Evolutionary conservation across 2,329 filamentous ascomycete genomes (phyloP).

Genomic region (Chrysosporium keratinophilum): DNA sequence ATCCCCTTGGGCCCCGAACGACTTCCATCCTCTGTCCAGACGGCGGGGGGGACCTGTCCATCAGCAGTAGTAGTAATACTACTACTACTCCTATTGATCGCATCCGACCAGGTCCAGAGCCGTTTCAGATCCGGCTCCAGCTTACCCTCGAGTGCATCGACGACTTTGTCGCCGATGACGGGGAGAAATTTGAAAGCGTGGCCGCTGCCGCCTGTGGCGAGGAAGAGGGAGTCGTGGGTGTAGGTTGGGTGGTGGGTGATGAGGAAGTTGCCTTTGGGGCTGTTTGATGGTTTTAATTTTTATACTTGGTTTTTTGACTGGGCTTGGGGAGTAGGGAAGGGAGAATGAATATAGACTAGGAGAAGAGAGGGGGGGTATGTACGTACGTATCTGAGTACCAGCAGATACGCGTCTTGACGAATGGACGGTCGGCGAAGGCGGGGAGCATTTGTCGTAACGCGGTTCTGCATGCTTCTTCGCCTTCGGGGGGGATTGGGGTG

Average conservation of each 20-base stretch:
- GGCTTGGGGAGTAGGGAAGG: too few relatives aligned
- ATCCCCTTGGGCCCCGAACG: constrained; percentile 29
- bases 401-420: constrained; percentile 54
- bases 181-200: constrained; percentile 47
- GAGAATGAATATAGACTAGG: too few relatives aligned
- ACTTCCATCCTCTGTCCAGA: constrained; percentile 31
- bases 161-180: constrained; percentile 43
- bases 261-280: constrained; percentile 57
- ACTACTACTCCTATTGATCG: too few relatives aligned
- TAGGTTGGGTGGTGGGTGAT: constrained; percentile 58
- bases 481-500: constrained; percentile 43
- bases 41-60: constrained; percentile 19
- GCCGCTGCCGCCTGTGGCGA: constrained; percentile 45
- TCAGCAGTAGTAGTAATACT: constrained; percentile 4
- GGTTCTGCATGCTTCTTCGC: constrained; percentile 49
- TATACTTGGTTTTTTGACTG: too few relatives aligned
- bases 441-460: constrained; percentile 55
- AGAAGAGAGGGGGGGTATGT: not conserved
- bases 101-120: constrained; percentile 38
- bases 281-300: constrained; percentile 18
- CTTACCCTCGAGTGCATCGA: constrained; percentile 37
- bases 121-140: constrained; percentile 33
- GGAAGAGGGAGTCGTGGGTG: constrained; percentile 32
- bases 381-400: constrained; percentile 63
- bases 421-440: constrained; percentile 49